phyloP scores from a whole-genome alignment of 169 alveolate species.

The Theileria luwenshuni region DNA sequence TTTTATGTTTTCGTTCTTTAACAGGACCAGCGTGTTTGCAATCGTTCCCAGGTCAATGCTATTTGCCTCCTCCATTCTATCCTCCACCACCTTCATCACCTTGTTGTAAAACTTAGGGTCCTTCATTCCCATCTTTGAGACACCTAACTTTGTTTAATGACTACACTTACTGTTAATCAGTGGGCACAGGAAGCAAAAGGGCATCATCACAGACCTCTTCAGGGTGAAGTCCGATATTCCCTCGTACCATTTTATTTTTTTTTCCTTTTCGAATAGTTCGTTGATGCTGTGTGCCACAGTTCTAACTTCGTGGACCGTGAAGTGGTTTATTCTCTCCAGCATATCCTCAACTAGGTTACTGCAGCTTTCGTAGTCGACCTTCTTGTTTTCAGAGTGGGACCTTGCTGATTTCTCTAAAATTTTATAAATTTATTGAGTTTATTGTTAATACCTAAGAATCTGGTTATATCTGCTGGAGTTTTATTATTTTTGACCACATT shows the following conservation, averaged over 20 bases:
- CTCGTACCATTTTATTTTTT: constrained; percentile 27
- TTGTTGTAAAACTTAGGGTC: constrained; percentile 25
- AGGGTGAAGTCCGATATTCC: constrained; percentile 41
- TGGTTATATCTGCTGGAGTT: constrained; percentile 55
- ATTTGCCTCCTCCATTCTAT: constrained; percentile 61
- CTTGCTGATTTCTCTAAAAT: constrained; percentile 19
- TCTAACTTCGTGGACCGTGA: constrained; percentile 61
- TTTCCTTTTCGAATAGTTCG: constrained; percentile 32
- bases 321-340: constrained; percentile 36
- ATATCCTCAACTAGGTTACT: constrained; percentile 19
- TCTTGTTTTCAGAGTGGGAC: constrained; percentile 21
- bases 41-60: constrained; percentile 67
- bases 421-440: background rate
- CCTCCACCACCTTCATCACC: constrained; percentile 21
- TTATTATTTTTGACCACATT: background rate
- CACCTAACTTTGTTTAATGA: constrained; percentile 18
- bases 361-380: constrained; percentile 28
- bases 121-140: constrained; percentile 40
- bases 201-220: constrained; percentile 57
- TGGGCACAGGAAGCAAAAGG: constrained; percentile 51
- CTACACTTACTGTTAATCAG: constrained; percentile 50
- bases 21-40: constrained; percentile 47
- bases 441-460: constrained; percentile 38
- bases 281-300: constrained; percentile 54
- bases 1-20: constrained; percentile 15